Base-by-base conservation (phyloP, 2,329 filamentous ascomycete species). In the Diplodia intermedia region DNA sequence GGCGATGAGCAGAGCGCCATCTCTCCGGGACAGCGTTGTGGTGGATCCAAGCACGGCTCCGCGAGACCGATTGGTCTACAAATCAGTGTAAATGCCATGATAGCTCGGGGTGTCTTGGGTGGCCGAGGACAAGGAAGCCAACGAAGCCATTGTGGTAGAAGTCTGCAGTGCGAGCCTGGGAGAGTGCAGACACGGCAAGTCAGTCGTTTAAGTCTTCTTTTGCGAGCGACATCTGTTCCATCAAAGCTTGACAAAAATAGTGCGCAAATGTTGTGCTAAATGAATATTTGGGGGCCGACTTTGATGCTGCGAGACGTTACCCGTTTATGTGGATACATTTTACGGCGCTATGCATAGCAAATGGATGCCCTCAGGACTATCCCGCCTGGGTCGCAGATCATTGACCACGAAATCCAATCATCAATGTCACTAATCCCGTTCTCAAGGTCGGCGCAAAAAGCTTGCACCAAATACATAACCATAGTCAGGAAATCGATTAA, bases 61-160 rank as follows among this genome's bases (percentile, higher is more conserved):
- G 26, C 72, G 69, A 9, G 73, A 75, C 75, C 74, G 78, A 65
- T 79, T 74, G 1, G 71, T 77, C 78, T 77, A 79, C 38, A 74
- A 31, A 15, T 76, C 77, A 18, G 72, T 60, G 56, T 76, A 69
- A 4, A 79, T 20, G 31, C 26, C 31, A 18, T 56, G 38, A 15
- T 36, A 52, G 8, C 18, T n/a, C 40, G 40, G 40, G 15, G 40
- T 43, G 12, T n/a, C 40, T n/a, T 43, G 40, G 7, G 15, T 3
- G 18, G 15, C 8, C 18, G 40, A 43, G 2, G 40, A 18, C 38
- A n/a, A n/a, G 40, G 18, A 18, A 15, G 40, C 11, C 12, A 43
- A 43, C 1, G 40, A 43, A n/a, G 18, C 40, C 40, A 43, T 43
- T 18, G 15, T n/a, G 40, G 40, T 8, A 15, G 15, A n/a, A 43